Evolutionary conservation across 306 rosid species (phyloP), one percentile per base, ranked within the genome.

Genomic region (Myrica gale): DNA sequence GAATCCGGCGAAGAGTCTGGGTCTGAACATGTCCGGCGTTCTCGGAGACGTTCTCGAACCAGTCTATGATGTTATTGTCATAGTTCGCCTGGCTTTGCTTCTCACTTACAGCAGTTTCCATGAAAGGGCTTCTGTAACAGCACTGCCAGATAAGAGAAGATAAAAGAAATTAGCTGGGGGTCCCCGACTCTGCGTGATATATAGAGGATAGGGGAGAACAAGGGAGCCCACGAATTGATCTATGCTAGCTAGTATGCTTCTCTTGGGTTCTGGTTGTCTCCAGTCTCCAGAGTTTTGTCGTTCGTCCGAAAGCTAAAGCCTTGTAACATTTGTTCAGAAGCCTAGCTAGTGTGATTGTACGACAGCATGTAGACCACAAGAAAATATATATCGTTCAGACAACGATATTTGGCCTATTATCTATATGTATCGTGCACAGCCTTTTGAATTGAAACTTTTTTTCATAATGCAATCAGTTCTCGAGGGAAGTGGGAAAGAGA

Each of bases 1-100:
- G 88, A 83, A 94, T 94, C 73, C 63, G 77, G 81, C 88, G n/a
- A 15, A 94, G 88, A 6, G 88, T 80, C 78, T 82, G 84, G 11
- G 89, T 88, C 73, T 95, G 98, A 81, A 89, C 86, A 67, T 15
- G 50, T 15, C 78, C 85, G 2, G 92, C 93, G 4, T 89, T 80
- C 72, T 73, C 58, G 0, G 96, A 71, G 3, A 89, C 87, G 12
- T 82, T 85, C 74, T 95, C 96, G 73, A 95, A 95, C 98, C 97
- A 89, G 55, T 54, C 48, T 53, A 88, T 83, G 72, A 91, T 73
- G 51, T 93, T 91, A 20, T 68, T 21, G 9, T 73, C 76, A 46
- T 21, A 15, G 56, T 43, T 39, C 42, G 50, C 72, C 48, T 62
- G 77, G 73, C 63, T 65, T 75, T 79, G 61, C 19, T 69, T 62